Evolutionary conservation across 176 grass and related monocot species (phyloP), one percentile per base, ranked within the genome.

Genomic region (Oryza australiensis): DNA sequence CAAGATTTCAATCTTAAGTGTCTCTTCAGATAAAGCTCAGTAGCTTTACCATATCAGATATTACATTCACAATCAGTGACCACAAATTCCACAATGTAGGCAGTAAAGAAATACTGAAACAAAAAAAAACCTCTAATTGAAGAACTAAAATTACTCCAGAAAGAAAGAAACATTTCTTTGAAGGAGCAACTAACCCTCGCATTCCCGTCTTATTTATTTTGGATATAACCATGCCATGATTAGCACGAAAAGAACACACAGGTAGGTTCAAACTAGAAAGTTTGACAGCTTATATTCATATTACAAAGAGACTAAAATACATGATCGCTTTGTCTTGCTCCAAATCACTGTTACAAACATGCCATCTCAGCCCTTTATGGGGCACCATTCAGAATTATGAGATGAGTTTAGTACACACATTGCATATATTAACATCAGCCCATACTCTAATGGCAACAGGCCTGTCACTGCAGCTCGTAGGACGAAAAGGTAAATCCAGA

Each of bases 401-500:
- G 43, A 65, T 4, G 14, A 42, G 43, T 67, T 73, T 73, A 49
- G 37, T 22, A 68, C 33, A 75, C 62, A 74, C 35, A 42, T 13
- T 12, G 26, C 73, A 53, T 70, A 78, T 73, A 67, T 45, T 77
- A 65, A 72, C 41, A 74, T 55, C 38, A 8, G 24, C 28, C 74
- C 26, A 37, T 9, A 20, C 70, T 38, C 5, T 33, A 62, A 28
- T 34, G 63, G 27, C 12, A 46, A 14, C 3, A 7, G 34, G 66
- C 33, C 22, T 66, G 14, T 93, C 85, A 98, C 88, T 86, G 81
- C 34, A 98, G 84, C 83, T 98, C 90, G 84, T 98, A 95, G 5
- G 96, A 98, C n/a, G 93, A 95, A 77, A 98, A 98, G 20, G 96
- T 95, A 79, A 89, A 95, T 66, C 96, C 93, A 62, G 85, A 83